Conservation (phyloP, 2,329 filamentous ascomycete species). For the Aspergillus sergii region DNA sequence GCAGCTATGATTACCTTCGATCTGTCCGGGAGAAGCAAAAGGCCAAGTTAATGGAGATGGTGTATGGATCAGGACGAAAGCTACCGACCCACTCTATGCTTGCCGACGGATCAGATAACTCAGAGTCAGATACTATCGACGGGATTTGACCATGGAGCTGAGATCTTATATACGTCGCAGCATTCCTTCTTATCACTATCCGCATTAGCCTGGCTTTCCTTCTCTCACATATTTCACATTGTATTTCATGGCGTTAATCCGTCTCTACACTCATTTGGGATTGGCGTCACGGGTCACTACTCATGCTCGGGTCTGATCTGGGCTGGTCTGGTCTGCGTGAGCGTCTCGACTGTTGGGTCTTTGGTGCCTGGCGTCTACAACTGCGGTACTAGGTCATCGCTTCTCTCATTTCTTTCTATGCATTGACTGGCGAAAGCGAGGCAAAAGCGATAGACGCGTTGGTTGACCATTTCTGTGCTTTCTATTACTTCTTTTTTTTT, state of each 20-base stretch:
- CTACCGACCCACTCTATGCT: conserved; percentile 29
- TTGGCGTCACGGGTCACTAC: conserved; percentile 3
- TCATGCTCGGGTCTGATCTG: conserved; percentile 4
- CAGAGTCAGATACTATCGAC: conserved; percentile 18
- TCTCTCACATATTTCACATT: conserved; percentile 5
- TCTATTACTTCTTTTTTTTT: not conserved
- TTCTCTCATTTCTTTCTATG: conserved; percentile 7
- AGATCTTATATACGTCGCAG: not conserved
- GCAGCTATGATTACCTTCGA: conserved; percentile 76
- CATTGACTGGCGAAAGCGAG: conserved; percentile 12
- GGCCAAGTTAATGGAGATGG: conserved; percentile 76
- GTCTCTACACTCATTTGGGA: conserved; percentile 2
- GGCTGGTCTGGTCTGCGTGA: not conserved
- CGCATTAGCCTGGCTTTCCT: not conserved
- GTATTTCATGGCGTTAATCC: conserved; percentile 8
- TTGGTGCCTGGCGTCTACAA: conserved; percentile 10
- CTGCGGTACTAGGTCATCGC: not conserved
- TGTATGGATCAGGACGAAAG: conserved; percentile 61
- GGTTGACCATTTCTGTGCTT: conserved; percentile 5
- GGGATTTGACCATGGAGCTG: conserved; percentile 6
- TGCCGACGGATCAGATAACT: conserved; percentile 23
- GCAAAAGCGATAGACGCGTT: conserved; percentile 17
- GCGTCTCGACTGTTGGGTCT: not conserved
- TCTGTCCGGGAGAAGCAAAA: conserved; percentile 78
- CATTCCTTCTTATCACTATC: not conserved